phyloP scores from a whole-genome alignment of 306 rosid genomes.

The Inga leiocalycina region DNA sequence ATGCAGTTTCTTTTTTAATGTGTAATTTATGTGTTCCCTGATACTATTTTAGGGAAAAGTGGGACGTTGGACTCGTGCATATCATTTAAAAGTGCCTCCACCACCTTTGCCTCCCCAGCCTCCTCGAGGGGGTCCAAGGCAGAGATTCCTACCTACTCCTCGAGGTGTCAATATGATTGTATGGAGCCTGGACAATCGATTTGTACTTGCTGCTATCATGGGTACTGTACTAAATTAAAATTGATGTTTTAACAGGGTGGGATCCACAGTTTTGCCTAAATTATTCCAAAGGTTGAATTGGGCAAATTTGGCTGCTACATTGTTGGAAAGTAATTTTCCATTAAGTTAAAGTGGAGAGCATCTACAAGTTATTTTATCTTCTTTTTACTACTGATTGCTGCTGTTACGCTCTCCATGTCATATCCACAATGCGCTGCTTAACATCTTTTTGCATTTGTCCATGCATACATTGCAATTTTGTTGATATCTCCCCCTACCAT shows the following conservation, averaged over 20 bases:
- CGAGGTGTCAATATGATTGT: slow-evolving; percentile 95
- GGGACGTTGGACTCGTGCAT: slow-evolving; percentile 89
- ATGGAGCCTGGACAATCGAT: slow-evolving; percentile 95
- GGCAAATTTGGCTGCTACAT: background rate
- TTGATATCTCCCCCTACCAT: background rate
- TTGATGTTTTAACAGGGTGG: background rate
- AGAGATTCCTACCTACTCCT: slow-evolving; percentile 84
- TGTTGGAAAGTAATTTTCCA: slow-evolving; percentile 21
- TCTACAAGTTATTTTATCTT: slow-evolving; percentile 8
- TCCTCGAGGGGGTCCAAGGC: slow-evolving; percentile 89
- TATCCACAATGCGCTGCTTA: background rate
- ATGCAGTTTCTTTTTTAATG: slow-evolving; percentile 26
- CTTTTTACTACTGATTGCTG: slow-evolving; percentile 25
- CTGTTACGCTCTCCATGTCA: slow-evolving; percentile 2
- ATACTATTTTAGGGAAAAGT: slow-evolving; percentile 68
- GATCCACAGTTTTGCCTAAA: slow-evolving; percentile 10
- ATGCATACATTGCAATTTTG: slow-evolving; percentile 22
- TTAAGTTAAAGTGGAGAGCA: slow-evolving; percentile 25
- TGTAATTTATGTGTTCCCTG: slow-evolving; percentile 6
- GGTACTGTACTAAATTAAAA: slow-evolving; percentile 49
- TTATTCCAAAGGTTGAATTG: slow-evolving; percentile 10
- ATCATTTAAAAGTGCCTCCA: slow-evolving; percentile 92
- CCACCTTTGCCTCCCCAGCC: slow-evolving; percentile 95
- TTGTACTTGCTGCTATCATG: slow-evolving; percentile 96
- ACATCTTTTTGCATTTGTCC: slow-evolving; percentile 10